These are phyloP conservation scores for Graphiopsis chlorocephala DNA, from an alignment of 2,329 filamentous ascomycete species.

Conservation along the genomic window DNA sequence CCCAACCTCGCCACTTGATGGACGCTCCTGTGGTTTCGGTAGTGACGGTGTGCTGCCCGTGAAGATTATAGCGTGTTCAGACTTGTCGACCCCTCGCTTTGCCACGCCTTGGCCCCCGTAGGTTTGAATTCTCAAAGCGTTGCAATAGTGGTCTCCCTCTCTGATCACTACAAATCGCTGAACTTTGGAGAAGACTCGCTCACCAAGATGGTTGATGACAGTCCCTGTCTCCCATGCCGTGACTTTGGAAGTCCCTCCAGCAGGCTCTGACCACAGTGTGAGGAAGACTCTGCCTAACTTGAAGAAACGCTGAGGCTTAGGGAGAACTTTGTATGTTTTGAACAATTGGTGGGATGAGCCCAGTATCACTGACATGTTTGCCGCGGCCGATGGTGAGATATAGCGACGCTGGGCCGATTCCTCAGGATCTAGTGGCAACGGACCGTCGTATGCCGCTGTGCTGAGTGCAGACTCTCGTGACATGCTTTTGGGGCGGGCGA, in stretches of 20 bases:
- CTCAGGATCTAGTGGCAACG: no score
- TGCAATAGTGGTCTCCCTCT: slow-evolving; percentile 20
- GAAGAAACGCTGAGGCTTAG: slow-evolving; percentile 17
- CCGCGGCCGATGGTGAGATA: no score
- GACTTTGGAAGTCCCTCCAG: slow-evolving; percentile 10
- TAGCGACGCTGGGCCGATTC: no score
- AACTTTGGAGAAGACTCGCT: slow-evolving; percentile 25
- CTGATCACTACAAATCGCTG: slow-evolving; percentile 29
- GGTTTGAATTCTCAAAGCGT: slow-evolving; percentile 25
- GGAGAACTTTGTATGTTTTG: background rate
- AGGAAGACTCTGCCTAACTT: slow-evolving; percentile 22
- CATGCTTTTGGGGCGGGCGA: no score
- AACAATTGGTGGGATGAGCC: no score
- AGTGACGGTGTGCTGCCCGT: slow-evolving; percentile 18
- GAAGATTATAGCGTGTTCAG: slow-evolving; percentile 30
- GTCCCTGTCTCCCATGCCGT: background rate
- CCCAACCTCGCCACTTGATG: slow-evolving; percentile 9
- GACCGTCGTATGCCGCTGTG: no score
- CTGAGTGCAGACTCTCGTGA: no score
- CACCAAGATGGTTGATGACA: slow-evolving; percentile 10
- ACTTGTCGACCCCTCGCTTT: slow-evolving; percentile 20
- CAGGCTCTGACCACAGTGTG: slow-evolving; percentile 25
- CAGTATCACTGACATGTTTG: no score
- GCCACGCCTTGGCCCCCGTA: slow-evolving; percentile 25
- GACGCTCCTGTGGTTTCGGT: slow-evolving; percentile 12